Conservation (phyloP, 306 rosid species). For the Carpinus fangiana region DNA sequence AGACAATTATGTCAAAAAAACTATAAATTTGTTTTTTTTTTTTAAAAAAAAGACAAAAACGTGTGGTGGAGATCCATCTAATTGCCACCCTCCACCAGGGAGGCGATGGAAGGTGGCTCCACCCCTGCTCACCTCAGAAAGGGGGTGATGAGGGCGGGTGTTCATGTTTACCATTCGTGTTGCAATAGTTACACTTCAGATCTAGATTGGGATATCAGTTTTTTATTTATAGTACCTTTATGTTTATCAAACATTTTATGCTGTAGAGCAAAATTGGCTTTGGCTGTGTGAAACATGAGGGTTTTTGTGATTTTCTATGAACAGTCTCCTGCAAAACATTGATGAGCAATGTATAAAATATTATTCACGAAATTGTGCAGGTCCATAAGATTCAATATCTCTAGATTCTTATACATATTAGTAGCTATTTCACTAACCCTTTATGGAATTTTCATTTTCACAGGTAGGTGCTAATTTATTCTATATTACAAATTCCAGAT, state of each 20-base stretch:
- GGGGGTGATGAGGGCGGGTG: too few species aligned
- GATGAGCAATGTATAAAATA: background rate
- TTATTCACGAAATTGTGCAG: background rate
- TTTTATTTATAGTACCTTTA: background rate
- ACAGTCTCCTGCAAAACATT: background rate
- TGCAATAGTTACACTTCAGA: background rate
- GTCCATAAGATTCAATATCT: background rate
- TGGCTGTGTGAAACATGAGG: background rate
- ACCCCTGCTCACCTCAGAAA: too few species aligned
- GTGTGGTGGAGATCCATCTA: too few species aligned
- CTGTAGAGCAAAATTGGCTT: background rate
- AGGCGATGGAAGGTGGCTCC: too few species aligned
- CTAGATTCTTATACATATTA: background rate
- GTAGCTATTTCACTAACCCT: background rate
- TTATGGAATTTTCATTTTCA: background rate
- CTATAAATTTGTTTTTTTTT: too few species aligned
- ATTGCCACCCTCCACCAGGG: too few species aligned
- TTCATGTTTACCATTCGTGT: background rate
- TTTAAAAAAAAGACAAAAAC: too few species aligned
- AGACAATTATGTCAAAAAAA: too few species aligned
- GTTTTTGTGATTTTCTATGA: background rate
- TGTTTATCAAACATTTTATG: background rate
- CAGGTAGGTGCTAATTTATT: background rate
- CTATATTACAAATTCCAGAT: conserved; percentile 8
- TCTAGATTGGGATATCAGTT: background rate